Base-by-base conservation (phyloP, 2,329 filamentous ascomycete species). In the Pyrenochaeta sp. region DNA sequence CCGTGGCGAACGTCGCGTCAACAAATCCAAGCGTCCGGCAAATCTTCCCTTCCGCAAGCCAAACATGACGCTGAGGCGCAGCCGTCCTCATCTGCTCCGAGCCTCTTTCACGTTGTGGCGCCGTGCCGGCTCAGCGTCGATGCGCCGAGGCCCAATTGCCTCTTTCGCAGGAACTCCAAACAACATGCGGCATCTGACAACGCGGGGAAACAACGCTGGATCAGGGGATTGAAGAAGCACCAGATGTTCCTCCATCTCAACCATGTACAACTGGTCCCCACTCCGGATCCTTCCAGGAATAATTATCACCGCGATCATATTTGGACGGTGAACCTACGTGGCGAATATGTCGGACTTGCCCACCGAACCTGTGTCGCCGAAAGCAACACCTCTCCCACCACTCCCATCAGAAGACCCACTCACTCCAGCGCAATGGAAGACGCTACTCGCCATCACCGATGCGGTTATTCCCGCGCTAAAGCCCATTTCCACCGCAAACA, bases 391-490 rank as follows among this genome's bases (percentile, higher is more conserved):
- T 50, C 71, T 85, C 9, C 80, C 83, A 27, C 82, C 83, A 1
- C 74, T 80, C 2, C 78, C 83, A 15, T 61, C 72, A 3, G 74
- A 79, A 12, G 79, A 83, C 48, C 78, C 84, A 48, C 80, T 88
- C 63, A 84, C 81, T 2, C 73, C 82, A 12, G 71, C 78, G 2
- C 87, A 89, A 80, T 89, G 86, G 86, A 79, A 77, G 30, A 86
- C 84, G 0, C 75, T 89, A 2, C 77, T 85, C 46, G 82, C 86
- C 25, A 80, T 89, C 30, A 79, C 83, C 8, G 86, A 88, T 60
- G 81, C 86, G 1, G 76, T 86, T 19, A 76, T 91, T 32, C 88
- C 89, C 2, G 83, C 87, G 22, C 81, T 91, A 59, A 81, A 77
- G 37, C 77, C 80, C 2, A 73, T 76, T 0, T 72, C 73, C 3